Base-by-base conservation (phyloP, 371 early-diverging fungal genomes). In the Mucor plumbeus region DNA sequence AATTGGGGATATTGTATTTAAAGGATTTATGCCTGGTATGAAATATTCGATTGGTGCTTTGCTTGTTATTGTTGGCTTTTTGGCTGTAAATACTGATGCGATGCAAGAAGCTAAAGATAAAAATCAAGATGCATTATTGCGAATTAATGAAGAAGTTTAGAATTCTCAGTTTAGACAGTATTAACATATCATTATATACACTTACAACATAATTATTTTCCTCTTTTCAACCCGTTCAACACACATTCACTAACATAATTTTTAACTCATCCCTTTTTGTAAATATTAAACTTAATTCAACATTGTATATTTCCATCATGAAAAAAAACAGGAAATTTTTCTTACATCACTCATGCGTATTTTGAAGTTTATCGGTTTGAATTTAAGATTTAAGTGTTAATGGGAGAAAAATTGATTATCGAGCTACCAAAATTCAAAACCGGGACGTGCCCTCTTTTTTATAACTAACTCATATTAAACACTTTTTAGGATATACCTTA, bases 1-100 rank as follows among this genome's bases (percentile, higher is more conserved):
- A 47, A 63, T 89, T 15, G 92, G 92, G 35, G 93, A 92, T 55
- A 69, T 88, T 17, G 26, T 87, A 26, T 83, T 90, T 41, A 88
- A 90, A 65, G 85, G 85, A 31, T 66, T 87, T 31, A 61, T 78
- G 10, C 82, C 83, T n/a, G 77, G 80, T 36, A n/a, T 75, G 19
- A 73, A 75, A 19, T 91, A 90, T 71, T 79, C 80, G 59, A 38
- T 85, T 19, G 92, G 92, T 13, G 90, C 89, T n/a, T 61, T 79
- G 9, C 71, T 92, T 41, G 86, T 92, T 0, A 62, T 89, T 13
- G 59, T 75, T 43, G 92, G 90, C 5, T 92, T 92, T 69, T 69
- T 90, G 43, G 86, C 79, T 1, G 83, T 87, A 1, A 87, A 87
- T 63, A 73, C 75, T 14, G 78, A 73, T 17, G 75, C 80, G 2